Conservation (phyloP, 139 green algal species). For the Chlorella vulgaris region DNA sequence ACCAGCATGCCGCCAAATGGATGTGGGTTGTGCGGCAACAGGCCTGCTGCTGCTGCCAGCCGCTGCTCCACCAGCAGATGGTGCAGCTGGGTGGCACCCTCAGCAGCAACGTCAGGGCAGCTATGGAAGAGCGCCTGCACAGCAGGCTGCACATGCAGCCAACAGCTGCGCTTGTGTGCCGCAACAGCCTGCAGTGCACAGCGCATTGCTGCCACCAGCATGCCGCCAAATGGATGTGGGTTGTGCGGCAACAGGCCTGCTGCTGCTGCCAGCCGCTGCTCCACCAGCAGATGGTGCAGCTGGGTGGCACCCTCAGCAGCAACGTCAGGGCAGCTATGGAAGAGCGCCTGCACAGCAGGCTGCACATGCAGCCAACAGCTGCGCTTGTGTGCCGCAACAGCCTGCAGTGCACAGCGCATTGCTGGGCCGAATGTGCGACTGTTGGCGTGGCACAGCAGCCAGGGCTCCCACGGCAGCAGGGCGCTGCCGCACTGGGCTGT, state of each 20-base stretch:
- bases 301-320: background rate
- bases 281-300: background rate
- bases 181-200: background rate
- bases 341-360: conserved; percentile 1
- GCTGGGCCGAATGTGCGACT: background rate
- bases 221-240: conserved; percentile 6
- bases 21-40: background rate
- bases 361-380: background rate
- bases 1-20: conserved; percentile 9
- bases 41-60: background rate
- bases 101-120: background rate
- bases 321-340: background rate
- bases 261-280: background rate
- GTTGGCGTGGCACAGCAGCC: conserved; percentile 4
- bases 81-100: conserved; percentile 1
- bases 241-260: background rate
- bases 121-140: background rate
- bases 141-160: background rate
- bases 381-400: background rate
- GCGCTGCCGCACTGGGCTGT: background rate
- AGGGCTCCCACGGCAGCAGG: conserved; percentile 1
- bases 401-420: background rate
- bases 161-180: background rate
- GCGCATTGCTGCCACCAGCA: background rate
- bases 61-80: background rate